Conservation (phyloP, 768 basidiomycete species). For the Kwoniella sp. region DNA sequence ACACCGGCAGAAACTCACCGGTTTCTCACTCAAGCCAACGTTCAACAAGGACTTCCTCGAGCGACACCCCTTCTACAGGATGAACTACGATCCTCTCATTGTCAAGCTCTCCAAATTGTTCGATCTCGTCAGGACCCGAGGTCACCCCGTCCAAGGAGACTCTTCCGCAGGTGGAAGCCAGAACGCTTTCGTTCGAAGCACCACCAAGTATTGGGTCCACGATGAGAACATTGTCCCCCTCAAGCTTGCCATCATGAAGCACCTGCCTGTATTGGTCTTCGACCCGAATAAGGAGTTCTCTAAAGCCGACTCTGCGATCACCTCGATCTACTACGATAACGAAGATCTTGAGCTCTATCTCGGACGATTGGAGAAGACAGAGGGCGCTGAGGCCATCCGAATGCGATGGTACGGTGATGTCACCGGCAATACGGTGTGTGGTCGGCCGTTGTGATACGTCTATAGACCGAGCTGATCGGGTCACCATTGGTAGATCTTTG, state of each 20-base stretch:
- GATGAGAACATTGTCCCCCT: slow-evolving; percentile 90
- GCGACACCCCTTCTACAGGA: slow-evolving; percentile 88
- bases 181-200: slow-evolving; percentile 96
- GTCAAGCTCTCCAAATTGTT: slow-evolving; percentile 93
- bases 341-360: slow-evolving; percentile 93
- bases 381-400: slow-evolving; percentile 95
- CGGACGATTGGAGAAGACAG: slow-evolving; percentile 94
- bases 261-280: slow-evolving; percentile 93
- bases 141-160: slow-evolving; percentile 90
- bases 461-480: no score
- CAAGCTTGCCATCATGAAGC: slow-evolving; percentile 84
- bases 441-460: not conserved
- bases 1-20: slow-evolving; percentile 78
- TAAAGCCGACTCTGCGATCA: slow-evolving; percentile 80
- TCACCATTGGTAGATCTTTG: slow-evolving; percentile 45
- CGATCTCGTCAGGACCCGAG: slow-evolving; percentile 89
- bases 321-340: slow-evolving; percentile 95
- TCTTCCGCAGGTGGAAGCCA: slow-evolving; percentile 89
- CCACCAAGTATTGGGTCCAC: slow-evolving; percentile 99
- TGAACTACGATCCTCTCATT: slow-evolving; percentile 72
- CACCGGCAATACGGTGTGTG: slow-evolving; percentile 67
- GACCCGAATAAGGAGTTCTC: slow-evolving; percentile 91
- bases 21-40: slow-evolving; percentile 69
- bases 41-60: slow-evolving; percentile 91
- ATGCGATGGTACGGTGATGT: slow-evolving; percentile 95